These are phyloP conservation scores for Bretschneidera sinensis DNA, from an alignment of 345 rosid species.

Conservation along the genomic window DNA sequence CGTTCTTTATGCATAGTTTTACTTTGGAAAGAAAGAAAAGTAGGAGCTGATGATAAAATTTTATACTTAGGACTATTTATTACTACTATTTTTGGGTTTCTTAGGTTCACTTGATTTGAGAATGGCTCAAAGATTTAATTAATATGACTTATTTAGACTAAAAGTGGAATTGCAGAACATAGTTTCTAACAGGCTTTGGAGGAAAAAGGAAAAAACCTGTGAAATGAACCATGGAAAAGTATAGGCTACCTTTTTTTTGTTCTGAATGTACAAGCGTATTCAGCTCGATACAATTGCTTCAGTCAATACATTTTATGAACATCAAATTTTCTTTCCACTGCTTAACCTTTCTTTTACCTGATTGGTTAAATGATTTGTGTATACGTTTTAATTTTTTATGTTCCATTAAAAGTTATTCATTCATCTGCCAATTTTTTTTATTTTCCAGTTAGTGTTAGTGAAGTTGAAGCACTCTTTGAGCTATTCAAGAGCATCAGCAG, in stretches of 20 bases:
- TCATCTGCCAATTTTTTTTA: neutral
- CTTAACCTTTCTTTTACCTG: neutral
- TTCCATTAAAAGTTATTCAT: conserved; percentile 27
- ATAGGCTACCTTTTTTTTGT: no score
- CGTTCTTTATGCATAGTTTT: no score
- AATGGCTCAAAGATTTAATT: no score
- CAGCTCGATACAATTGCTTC: neutral
- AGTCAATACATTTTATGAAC: neutral
- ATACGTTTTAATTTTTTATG: conserved; percentile 6
- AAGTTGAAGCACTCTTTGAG: conserved; percentile 98
- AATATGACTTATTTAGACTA: no score
- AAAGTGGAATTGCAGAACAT: no score
- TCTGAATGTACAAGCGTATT: no score
- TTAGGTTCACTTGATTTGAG: no score
- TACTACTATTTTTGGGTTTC: neutral
- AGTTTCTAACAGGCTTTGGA: no score
- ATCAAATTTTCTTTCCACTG: neutral
- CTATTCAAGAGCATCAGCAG: conserved; percentile 96
- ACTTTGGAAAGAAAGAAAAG: neutral
- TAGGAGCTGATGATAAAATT: no score
- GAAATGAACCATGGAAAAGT: no score
- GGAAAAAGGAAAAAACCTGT: no score
- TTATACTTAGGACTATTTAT: neutral
- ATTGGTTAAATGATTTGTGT: neutral
- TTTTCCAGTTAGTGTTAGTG: conserved; percentile 91